Percentiles rank a stretch among this genome's conserved stretches.
Evolutionary conservation across 2,329 filamentous ascomycete species (phyloP).

Genomic region (Ophiosphaerella korrae): DNA sequence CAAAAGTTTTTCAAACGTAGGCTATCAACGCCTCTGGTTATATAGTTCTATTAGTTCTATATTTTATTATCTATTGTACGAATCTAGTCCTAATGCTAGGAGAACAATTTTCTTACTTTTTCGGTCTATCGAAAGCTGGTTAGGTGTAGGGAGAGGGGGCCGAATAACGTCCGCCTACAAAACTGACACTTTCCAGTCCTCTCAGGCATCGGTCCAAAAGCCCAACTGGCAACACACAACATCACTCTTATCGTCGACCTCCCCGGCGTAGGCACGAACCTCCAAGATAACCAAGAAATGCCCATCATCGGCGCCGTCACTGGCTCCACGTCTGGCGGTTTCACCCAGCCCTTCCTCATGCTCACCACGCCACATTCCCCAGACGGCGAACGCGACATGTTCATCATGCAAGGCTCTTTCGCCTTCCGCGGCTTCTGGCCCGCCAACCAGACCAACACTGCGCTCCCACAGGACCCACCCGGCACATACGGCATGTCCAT

Average conservation of each 20-base stretch:
- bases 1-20: too few species aligned
- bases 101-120: too few species aligned
- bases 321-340: slow-evolving; percentile 5
- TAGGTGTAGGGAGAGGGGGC: too few species aligned
- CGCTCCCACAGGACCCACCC: slow-evolving; percentile 14
- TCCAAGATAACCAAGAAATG: slow-evolving; percentile 62
- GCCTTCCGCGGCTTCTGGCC: slow-evolving; percentile 35
- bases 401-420: slow-evolving; percentile 27
- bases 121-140: too few species aligned
- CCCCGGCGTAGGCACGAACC: slow-evolving; percentile 64
- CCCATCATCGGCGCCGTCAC: slow-evolving; percentile 44
- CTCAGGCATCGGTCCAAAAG: slow-evolving; percentile 62
- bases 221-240: slow-evolving; percentile 56
- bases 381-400: slow-evolving; percentile 31
- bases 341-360: slow-evolving; percentile 24
- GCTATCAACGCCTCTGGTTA: too few species aligned
- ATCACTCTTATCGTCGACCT: slow-evolving; percentile 59
- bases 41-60: too few species aligned
- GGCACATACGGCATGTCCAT: slow-evolving; percentile 39
- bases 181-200: slow-evolving; percentile 46
- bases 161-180: not conserved
- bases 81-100: too few species aligned
- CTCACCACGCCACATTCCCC: slow-evolving; percentile 23
- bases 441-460: slow-evolving; percentile 21
- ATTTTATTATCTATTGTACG: too few species aligned